These are phyloP conservation scores for Verticillium zaregamsianum DNA, from an alignment of 2,329 filamentous ascomycete genomes.

Conservation along the genomic window DNA sequence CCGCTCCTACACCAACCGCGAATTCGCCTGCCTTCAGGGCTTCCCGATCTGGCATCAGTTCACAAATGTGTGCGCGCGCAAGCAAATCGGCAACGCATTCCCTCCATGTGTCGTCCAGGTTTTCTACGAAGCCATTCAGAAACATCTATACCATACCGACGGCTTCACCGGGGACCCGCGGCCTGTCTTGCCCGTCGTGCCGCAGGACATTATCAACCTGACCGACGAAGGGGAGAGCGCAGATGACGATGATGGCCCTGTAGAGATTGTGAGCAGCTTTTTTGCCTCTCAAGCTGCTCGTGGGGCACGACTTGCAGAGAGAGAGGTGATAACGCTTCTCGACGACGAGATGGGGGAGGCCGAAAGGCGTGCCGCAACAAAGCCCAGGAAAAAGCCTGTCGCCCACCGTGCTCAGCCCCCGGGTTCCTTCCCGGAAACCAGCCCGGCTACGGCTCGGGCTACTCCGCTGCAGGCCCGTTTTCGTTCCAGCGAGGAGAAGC, in stretches of 20 bases:
- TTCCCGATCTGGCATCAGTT: constrained; percentile 64
- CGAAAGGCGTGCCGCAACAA: too few relatives aligned
- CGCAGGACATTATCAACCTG: background rate
- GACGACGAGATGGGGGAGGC: background rate
- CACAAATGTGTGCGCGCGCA: constrained; percentile 38
- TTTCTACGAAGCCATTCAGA: constrained; percentile 43
- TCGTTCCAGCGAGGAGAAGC: too few relatives aligned
- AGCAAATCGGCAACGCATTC: constrained; percentile 77
- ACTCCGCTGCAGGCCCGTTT: too few relatives aligned
- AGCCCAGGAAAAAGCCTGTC: too few relatives aligned
- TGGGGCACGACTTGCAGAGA: background rate
- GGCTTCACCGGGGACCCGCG: constrained; percentile 9
- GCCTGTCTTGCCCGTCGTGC: background rate
- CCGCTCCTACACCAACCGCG: constrained; percentile 61
- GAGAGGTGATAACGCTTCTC: background rate
- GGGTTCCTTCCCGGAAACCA: too few relatives aligned
- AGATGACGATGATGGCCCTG: constrained; percentile 7
- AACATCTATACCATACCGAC: constrained; percentile 42
- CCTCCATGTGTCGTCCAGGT: constrained; percentile 54
- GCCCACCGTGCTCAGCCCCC: too few relatives aligned
- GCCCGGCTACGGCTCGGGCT: too few relatives aligned
- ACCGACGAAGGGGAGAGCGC: background rate
- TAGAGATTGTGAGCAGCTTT: background rate
- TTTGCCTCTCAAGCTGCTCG: background rate
- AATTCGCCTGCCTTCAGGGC: constrained; percentile 65